These are phyloP conservation scores for Fusarium poae DNA, from an alignment of 2,329 filamentous ascomycete genomes.

Conservation along the genomic window DNA sequence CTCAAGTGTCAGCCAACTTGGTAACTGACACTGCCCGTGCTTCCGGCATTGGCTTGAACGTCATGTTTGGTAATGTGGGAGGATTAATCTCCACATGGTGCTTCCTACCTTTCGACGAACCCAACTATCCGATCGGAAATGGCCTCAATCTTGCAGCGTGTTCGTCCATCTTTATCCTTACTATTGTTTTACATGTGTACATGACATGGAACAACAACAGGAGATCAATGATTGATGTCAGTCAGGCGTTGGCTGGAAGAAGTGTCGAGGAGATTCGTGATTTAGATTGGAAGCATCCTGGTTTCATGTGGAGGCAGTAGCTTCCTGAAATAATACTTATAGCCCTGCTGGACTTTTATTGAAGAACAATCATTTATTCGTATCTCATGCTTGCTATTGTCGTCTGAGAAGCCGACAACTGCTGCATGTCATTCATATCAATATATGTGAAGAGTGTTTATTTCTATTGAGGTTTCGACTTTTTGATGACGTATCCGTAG, in stretches of 20 bases:
- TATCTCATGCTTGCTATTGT: neutral
- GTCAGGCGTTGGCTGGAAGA: conserved; percentile 7
- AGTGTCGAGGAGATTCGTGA: conserved; percentile 23
- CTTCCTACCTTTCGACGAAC: conserved; percentile 72
- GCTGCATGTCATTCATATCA: neutral
- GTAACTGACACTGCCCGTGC: conserved; percentile 38
- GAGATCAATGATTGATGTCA: conserved; percentile 5
- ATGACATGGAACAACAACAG: conserved; percentile 29
- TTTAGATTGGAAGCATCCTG: conserved; percentile 30
- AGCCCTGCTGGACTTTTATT: too few species aligned
- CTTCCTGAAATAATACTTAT: accelerated
- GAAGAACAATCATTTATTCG: too few species aligned
- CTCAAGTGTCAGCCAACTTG: conserved; percentile 30
- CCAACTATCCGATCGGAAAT: conserved; percentile 77
- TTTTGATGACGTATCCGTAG: neutral
- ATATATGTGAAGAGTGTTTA: accelerated
- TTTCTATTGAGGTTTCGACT: neutral
- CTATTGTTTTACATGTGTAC: neutral
- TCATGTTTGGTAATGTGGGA: conserved; percentile 61
- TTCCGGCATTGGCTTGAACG: conserved; percentile 40
- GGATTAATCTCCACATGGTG: conserved; percentile 75
- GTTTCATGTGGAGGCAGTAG: conserved; percentile 27
- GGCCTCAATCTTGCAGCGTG: conserved; percentile 57
- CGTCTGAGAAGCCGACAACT: neutral
- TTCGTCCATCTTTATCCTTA: conserved; percentile 21